Conservation (phyloP, 73 alveolate species). For the Paramecium primaurelia region DNA sequence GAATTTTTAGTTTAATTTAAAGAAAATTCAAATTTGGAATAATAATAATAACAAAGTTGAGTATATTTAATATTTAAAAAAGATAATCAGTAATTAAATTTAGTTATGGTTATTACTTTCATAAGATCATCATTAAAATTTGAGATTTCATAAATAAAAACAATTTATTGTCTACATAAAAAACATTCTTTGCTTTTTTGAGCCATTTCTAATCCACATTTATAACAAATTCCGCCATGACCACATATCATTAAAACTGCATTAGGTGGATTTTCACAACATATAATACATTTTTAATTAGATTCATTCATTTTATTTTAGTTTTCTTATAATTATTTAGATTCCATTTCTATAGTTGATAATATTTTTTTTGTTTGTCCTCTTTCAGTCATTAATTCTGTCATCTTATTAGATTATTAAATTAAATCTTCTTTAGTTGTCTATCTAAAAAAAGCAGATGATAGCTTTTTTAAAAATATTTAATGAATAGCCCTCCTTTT, state of each 20-base stretch:
- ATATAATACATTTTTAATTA: constrained; percentile 47
- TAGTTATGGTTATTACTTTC: background rate
- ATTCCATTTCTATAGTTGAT: background rate
- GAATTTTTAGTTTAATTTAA: background rate
- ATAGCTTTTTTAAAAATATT: background rate
- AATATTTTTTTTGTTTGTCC: background rate
- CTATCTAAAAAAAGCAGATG: background rate
- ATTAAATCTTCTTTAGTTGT: background rate
- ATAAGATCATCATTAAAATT: background rate
- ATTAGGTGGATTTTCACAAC: constrained; percentile 28
- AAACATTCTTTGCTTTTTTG: constrained; percentile 4
- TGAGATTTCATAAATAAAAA: background rate
- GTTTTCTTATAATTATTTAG: background rate
- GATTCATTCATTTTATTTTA: background rate
- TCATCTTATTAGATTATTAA: background rate
- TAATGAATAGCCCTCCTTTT: background rate
- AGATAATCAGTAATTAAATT: background rate
- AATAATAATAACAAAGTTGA: background rate
- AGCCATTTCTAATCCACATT: constrained; percentile 34
- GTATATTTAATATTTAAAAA: background rate
- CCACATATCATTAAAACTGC: constrained; percentile 61
- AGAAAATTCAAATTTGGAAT: background rate
- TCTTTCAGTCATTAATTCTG: constrained; percentile 8
- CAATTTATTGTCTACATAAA: background rate
- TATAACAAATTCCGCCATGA: constrained; percentile 61